Conservation (phyloP, 2,329 filamentous ascomycete genomes). For the Epichloe sp. region DNA sequence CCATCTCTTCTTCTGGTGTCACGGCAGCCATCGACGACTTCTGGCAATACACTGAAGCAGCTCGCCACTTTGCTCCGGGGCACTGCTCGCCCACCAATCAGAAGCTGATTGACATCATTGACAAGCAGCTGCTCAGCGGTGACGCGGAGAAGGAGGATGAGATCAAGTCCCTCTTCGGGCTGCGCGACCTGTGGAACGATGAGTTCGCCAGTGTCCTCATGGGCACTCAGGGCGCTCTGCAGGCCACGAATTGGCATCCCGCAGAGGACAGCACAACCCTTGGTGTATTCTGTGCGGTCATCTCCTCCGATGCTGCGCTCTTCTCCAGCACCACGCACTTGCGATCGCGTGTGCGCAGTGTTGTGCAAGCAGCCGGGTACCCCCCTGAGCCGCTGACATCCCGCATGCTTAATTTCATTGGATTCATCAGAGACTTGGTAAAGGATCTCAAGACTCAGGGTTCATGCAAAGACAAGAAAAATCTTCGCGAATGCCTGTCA, state of each 20-base stretch:
- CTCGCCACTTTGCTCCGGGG: constrained; percentile 33
- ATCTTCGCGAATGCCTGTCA: constrained; percentile 19
- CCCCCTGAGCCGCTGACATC: constrained; percentile 23
- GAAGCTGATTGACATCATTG: constrained; percentile 37
- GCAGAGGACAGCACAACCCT: constrained; percentile 26
- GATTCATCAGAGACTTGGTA: constrained; percentile 25
- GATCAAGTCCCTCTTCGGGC: constrained; percentile 35
- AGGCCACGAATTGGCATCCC: constrained; percentile 42
- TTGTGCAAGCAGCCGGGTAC: constrained; percentile 30
- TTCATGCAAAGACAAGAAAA: constrained; percentile 13
- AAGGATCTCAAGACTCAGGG: constrained; percentile 3
- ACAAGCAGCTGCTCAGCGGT: constrained; percentile 22
- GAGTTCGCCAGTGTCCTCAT: constrained; percentile 35
- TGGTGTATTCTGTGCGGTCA: constrained; percentile 33
- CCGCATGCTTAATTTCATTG: constrained; percentile 39
- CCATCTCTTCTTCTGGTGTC: constrained; percentile 70
- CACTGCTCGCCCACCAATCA: constrained; percentile 54
- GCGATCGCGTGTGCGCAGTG: constrained; percentile 20
- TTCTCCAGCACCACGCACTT: constrained; percentile 28
- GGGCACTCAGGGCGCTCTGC: constrained; percentile 29
- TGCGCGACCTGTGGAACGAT: constrained; percentile 29
- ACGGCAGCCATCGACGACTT: constrained; percentile 67
- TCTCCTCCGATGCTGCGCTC: constrained; percentile 28
- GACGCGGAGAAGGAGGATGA: constrained; percentile 27
- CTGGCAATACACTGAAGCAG: constrained; percentile 48